A percentile compares a stretch with the other conserved stretches of the same genome.
Evolutionary conservation across 305 asterid species (phyloP).

Genomic region (Fraxinus sp.): DNA sequence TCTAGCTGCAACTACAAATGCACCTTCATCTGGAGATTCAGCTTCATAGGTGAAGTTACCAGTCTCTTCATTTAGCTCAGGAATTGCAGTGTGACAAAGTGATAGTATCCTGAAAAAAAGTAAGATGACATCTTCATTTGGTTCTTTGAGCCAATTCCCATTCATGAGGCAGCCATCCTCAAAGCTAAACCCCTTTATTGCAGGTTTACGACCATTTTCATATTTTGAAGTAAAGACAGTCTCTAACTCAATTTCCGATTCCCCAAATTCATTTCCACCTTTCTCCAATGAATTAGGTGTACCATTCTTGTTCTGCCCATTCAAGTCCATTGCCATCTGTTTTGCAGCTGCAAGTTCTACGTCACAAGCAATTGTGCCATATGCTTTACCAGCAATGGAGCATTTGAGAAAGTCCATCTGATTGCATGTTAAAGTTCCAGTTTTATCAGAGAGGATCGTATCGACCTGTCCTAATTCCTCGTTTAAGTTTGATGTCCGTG

Average conservation of each 20-base stretch:
- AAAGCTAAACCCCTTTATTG: constrained; percentile 75
- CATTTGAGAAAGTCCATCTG: constrained; percentile 73
- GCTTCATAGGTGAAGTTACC: constrained; percentile 73
- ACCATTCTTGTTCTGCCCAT: constrained; percentile 36
- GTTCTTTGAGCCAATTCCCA: constrained; percentile 71
- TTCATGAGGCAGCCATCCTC: constrained; percentile 65
- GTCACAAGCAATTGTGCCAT: constrained; percentile 56
- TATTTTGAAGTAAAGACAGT: constrained; percentile 58
- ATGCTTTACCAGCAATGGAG: constrained; percentile 57
- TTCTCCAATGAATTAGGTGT: constrained; percentile 33
- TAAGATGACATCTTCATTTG: constrained; percentile 49
- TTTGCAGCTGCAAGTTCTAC: constrained; percentile 67
- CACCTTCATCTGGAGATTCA: constrained; percentile 87
- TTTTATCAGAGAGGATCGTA: constrained; percentile 63
- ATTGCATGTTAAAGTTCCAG: constrained; percentile 66
- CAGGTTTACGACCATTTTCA: constrained; percentile 34
- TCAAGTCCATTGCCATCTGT: constrained; percentile 51
- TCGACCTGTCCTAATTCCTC: constrained; percentile 69
- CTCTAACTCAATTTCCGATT: constrained; percentile 66
- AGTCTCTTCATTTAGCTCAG: constrained; percentile 66
- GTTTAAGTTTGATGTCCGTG: constrained; percentile 63
- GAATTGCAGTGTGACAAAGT: constrained; percentile 81
- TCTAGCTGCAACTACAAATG: constrained; percentile 85
- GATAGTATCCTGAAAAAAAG: constrained; percentile 69
- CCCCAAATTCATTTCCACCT: constrained; percentile 22